Conservation (phyloP, 208 protist genomes). For the Leishmania mexicana region DNA sequence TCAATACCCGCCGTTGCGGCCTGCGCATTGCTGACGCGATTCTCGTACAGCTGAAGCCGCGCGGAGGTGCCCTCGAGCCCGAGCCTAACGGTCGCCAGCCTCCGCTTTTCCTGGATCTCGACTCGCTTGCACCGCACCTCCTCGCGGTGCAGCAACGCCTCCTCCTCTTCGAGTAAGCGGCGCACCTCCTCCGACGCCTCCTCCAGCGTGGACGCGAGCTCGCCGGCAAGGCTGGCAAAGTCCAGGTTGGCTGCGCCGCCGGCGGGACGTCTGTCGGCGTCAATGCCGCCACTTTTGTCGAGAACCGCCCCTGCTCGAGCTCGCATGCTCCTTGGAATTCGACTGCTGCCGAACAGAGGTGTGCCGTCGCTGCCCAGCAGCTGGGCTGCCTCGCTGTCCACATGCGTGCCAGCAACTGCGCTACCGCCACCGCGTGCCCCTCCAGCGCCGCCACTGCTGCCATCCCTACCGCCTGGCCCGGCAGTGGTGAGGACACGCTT, state of each 20-base stretch:
- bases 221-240: conserved; percentile 38
- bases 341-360: conserved; percentile 39
- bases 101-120: conserved; percentile 73
- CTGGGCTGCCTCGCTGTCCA: conserved; percentile 26
- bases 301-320: conserved; percentile 9
- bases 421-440: conserved; percentile 19
- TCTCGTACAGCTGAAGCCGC: conserved; percentile 78
- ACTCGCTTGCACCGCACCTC: conserved; percentile 75
- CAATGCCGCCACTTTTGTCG: background rate
- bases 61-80: conserved; percentile 80
- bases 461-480: conserved; percentile 9
- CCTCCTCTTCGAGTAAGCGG: conserved; percentile 54
- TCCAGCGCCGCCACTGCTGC: background rate
- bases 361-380: conserved; percentile 39
- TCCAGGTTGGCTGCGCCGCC: conserved; percentile 22
- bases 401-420: conserved; percentile 8
- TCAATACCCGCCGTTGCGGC: conserved; percentile 86
- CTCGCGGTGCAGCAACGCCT: conserved; percentile 37
- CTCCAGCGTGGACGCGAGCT: conserved; percentile 54
- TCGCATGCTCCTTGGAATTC: conserved; percentile 25
- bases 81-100: conserved; percentile 71
- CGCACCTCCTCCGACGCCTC: conserved; percentile 55
- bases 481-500: conserved; percentile 10
- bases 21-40: conserved; percentile 82
- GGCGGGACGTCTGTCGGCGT: background rate